Evolutionary conservation across 305 asterid species (phyloP), one percentile per base, ranked within the genome.

Genomic region (Lippia alba): DNA sequence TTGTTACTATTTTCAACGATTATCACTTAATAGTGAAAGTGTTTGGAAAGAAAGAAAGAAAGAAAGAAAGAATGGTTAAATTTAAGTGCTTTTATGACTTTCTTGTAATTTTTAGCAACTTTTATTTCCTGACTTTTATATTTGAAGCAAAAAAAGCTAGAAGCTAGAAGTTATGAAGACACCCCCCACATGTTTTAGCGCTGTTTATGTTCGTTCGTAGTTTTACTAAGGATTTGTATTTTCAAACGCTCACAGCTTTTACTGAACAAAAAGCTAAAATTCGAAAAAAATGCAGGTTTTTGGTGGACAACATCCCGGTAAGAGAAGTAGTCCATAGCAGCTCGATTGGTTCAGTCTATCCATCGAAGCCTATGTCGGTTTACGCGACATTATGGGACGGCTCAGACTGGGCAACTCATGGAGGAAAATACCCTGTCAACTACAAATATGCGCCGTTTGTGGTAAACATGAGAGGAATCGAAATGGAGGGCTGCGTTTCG

Each of bases 401-500:
- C 64, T 89, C 96, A 57, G 75, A 87, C 70, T 91, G 97, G 97
- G 97, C 97, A 12, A 91, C 97, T 4, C 88, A 82, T 30, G 97
- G 97, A 55, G 95, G 96, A 57, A 91, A 91, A 61, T 91, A 91
- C 76, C 85, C 89, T n/a, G 95, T 86, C 0, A 70, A 87, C 56
- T 90, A 90, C 77, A 75, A 78, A 18, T 85, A 63, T 55, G 85
- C 94, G n/a, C 97, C 97, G 0, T 91, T 89, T 24, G 59, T 82
- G 46, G 75, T 68, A 16, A 83, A 89, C 10, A 51, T 87, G 80
- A 66, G 66, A 63, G 86, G 85, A 18, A 40, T 84, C 8, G 87
- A 91, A 67, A 77, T 87, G 82, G 91, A 82, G 78, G 97, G 96
- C n/a, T 91, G 96, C 67, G 18, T 77, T 34, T 2, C 33, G 18